A percentile compares a stretch with the other conserved stretches of the same genome.
Evolutionary conservation across 345 rosid species (phyloP).

Genomic region (Sisymbrium altissimum): DNA sequence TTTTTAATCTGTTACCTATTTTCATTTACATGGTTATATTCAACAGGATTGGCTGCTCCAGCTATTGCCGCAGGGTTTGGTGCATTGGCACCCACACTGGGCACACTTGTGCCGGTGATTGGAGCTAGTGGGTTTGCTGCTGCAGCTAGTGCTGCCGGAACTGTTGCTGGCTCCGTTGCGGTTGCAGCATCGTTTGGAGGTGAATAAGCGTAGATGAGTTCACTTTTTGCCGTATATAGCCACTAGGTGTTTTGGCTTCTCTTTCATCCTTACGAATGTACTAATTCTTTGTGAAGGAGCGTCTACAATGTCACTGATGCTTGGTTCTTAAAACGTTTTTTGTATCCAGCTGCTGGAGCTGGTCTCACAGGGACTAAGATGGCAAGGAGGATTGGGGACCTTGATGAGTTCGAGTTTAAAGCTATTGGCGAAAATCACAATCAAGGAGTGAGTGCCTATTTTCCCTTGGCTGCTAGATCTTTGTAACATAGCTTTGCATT

Average conservation of each 20-base stretch:
- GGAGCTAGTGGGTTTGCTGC: constrained; percentile 99
- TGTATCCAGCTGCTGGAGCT: constrained; percentile 87
- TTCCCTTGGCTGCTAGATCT: not conserved
- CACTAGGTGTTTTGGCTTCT: constrained; percentile 21
- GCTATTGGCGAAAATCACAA: constrained; percentile 79
- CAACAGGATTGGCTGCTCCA: constrained; percentile 92
- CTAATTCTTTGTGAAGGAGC: not conserved
- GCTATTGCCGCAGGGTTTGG: constrained; percentile 97
- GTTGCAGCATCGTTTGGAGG: constrained; percentile 99
- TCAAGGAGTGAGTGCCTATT: constrained; percentile 45
- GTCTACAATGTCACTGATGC: not conserved
- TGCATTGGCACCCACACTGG: constrained; percentile 91
- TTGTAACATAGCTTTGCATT: constrained; percentile 3
- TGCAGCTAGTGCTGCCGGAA: constrained; percentile 95
- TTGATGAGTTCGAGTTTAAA: constrained; percentile 91
- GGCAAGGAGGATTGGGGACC: constrained; percentile 86
- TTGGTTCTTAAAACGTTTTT: not conserved
- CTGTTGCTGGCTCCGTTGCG: constrained; percentile 96
- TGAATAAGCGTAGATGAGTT: constrained; percentile 37
- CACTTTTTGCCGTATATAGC: constrained; percentile 13
- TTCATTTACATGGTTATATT: constrained; percentile 17
- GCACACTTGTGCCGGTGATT: constrained; percentile 86
- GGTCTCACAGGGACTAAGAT: constrained; percentile 95
- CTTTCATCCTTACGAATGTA: constrained; percentile 11
- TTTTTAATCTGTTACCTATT: not conserved